Base-by-base conservation (phyloP, 306 rosid species). In the Glycine tomentella region DNA sequence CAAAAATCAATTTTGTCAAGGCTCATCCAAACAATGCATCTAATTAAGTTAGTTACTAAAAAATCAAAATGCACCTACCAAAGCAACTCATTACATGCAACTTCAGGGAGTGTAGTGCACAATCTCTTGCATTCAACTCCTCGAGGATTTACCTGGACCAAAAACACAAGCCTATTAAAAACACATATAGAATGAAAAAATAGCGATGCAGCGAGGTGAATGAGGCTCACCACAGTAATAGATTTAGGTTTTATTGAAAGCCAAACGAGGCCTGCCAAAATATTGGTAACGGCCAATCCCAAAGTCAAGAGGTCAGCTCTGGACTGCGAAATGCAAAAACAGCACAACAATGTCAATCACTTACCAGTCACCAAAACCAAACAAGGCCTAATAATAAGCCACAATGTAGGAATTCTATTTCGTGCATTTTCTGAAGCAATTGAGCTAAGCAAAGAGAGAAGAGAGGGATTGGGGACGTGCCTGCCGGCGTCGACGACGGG, bases 401-500 rank as follows among this genome's bases (percentile, higher is more conserved):
- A 25, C 31, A 25, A 25, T 25, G 0, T 25, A 25, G 31, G 31
- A 25, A 25, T 25, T 71, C 33, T 14, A 49, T 10, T 59, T 15
- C 13, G 75, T 25, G 31, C 31, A 25, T 25, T 25, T 25, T 25
- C 31, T 25, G 31, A 25, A 25, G 0, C 31, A 25, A 25, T 25
- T 25, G 31, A 25, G 31, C 31, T 25, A 25, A 25, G 31, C 31
- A 25, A 25, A 25, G 31, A 25, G 31, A 1, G 31, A 25, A 25
- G 31, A 25, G 31, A 25, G 31, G 2, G 31, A 25, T 2, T 25
- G 31, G 31, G 31, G 31, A 25, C 31, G 31, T 49, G 40, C 97
- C 98, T 90, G 94, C 97, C 86, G 72, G 99, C 97, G 72, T 93
- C 93, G 40, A 97, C 91, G 10, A 96, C 93, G 13, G 95, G 94